A percentile compares a stretch with the other conserved stretches of the same genome.
These are phyloP conservation scores for Beauveria sp. DNA, from an alignment of 2,329 filamentous ascomycete species.

Conservation along the genomic window DNA sequence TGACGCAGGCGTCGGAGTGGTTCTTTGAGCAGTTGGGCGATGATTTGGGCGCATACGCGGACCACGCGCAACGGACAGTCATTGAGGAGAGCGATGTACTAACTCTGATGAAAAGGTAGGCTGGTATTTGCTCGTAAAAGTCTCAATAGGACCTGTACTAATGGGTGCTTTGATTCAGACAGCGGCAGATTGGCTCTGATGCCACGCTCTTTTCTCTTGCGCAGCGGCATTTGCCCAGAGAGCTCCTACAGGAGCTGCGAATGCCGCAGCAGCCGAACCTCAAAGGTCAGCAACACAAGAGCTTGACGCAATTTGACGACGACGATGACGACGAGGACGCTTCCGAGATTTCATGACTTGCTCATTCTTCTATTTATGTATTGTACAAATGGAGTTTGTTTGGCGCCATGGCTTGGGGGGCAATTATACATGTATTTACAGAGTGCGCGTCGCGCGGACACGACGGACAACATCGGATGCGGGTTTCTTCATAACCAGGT, in stretches of 20 bases:
- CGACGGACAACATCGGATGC: conserved; percentile 63
- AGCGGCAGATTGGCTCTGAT: conserved; percentile 64
- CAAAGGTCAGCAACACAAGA: conserved; percentile 35
- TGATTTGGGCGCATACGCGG: conserved; percentile 70
- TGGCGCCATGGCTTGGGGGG: background rate
- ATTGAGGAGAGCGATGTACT: conserved; percentile 81
- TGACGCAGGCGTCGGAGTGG: conserved; percentile 79
- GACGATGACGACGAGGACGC: conserved; percentile 22
- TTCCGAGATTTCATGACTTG: conserved; percentile 26
- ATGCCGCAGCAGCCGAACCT: conserved; percentile 53
- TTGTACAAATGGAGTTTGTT: conserved; percentile 17
- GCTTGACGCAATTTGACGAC: conserved; percentile 16
- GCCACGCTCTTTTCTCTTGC: conserved; percentile 82
- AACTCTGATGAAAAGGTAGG: conserved; percentile 75
- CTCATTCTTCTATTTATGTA: conserved; percentile 9
- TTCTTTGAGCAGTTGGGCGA: conserved; percentile 85
- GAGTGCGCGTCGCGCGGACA: conserved; percentile 48
- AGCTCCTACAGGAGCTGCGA: conserved; percentile 73
- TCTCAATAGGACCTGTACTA: background rate
- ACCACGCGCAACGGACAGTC: conserved; percentile 73
- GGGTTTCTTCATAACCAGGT: conserved; percentile 88
- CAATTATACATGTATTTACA: conserved; percentile 19
- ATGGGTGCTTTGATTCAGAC: conserved; percentile 41
- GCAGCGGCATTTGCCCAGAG: conserved; percentile 71
- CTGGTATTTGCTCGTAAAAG: conserved; percentile 13